Percentiles rank a stretch among this genome's conserved stretches.
Conservation (phyloP, 2,329 filamentous ascomycete genomes). For the Pseudogymnoascus sp. region DNA sequence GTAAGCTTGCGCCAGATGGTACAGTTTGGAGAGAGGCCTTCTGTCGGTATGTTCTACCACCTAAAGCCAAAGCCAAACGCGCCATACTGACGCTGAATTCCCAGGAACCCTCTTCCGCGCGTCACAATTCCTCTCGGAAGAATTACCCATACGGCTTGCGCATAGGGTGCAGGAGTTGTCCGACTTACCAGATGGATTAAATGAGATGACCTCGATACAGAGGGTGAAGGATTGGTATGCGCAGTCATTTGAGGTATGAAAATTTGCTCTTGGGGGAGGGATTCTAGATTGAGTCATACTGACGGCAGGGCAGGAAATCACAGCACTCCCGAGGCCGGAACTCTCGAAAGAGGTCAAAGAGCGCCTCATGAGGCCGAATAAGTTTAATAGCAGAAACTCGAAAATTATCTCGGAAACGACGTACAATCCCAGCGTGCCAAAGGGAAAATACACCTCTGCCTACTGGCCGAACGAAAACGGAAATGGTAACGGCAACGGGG, state of each 20-base stretch:
- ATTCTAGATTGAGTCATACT: slow-evolving; percentile 2
- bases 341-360: slow-evolving; percentile 69
- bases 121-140: slow-evolving; percentile 96
- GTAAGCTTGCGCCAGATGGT: slow-evolving; percentile 98
- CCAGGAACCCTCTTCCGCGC: slow-evolving; percentile 90
- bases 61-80: neutral
- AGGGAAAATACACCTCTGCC: slow-evolving; percentile 68
- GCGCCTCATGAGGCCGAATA: slow-evolving; percentile 63
- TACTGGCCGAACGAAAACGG: slow-evolving; percentile 38
- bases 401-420: slow-evolving; percentile 73
- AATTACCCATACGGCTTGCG: slow-evolving; percentile 91
- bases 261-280: neutral
- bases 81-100: slow-evolving; percentile 9
- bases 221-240: slow-evolving; percentile 98
- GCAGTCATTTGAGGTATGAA: slow-evolving; percentile 89
- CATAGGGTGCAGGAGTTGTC: slow-evolving; percentile 93
- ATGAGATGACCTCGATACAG: slow-evolving; percentile 94
- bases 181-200: slow-evolving; percentile 87
- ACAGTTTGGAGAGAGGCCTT: slow-evolving; percentile 92
- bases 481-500: slow-evolving; percentile 41
- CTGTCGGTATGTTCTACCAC: slow-evolving; percentile 56
- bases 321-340: slow-evolving; percentile 68
- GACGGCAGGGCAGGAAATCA: slow-evolving; percentile 66
- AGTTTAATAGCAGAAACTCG: slow-evolving; percentile 45
- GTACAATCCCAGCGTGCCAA: slow-evolving; percentile 78